Evolutionary conservation across 371 early-diverging fungal genomes (phyloP).

Genomic region (Mucor plumbeus): DNA sequence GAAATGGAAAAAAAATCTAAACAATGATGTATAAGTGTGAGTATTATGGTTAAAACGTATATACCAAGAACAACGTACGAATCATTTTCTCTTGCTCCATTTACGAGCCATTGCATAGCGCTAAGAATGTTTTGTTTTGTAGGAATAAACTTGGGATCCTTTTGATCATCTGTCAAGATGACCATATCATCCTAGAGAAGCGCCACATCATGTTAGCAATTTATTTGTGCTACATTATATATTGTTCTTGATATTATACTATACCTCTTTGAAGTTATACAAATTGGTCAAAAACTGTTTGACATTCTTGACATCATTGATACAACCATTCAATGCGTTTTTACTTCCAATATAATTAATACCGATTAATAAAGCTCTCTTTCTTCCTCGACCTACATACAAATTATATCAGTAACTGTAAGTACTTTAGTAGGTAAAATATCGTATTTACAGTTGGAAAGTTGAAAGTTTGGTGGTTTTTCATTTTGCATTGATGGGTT

Average conservation of each 20-base stretch:
- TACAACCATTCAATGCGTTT: constrained; percentile 78
- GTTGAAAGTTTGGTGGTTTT: constrained; percentile 52
- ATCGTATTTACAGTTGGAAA: constrained; percentile 67
- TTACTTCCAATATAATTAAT: constrained; percentile 87
- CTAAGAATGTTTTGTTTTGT: constrained; percentile 83
- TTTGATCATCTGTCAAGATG: constrained; percentile 88
- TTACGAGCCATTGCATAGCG: constrained; percentile 92
- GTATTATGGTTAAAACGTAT: too few species aligned
- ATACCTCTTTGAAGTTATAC: constrained; percentile 67
- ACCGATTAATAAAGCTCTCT: constrained; percentile 86
- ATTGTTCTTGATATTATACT: background rate
- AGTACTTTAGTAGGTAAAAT: too few species aligned
- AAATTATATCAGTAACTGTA: too few species aligned
- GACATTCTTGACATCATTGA: constrained; percentile 92
- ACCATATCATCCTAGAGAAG: constrained; percentile 67
- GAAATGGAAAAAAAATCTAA: constrained; percentile 84
- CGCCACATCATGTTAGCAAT: too few species aligned
- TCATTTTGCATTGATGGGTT: constrained; percentile 33
- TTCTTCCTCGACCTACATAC: constrained; percentile 59
- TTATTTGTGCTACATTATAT: too few species aligned
- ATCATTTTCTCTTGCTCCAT: constrained; percentile 82
- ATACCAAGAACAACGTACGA: constrained; percentile 48
- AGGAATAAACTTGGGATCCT: constrained; percentile 69
- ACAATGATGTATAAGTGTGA: background rate
- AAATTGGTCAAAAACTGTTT: constrained; percentile 70